phyloP scores from a whole-genome alignment of 73 alveolate genomes.

The Urostyla sp. region DNA sequence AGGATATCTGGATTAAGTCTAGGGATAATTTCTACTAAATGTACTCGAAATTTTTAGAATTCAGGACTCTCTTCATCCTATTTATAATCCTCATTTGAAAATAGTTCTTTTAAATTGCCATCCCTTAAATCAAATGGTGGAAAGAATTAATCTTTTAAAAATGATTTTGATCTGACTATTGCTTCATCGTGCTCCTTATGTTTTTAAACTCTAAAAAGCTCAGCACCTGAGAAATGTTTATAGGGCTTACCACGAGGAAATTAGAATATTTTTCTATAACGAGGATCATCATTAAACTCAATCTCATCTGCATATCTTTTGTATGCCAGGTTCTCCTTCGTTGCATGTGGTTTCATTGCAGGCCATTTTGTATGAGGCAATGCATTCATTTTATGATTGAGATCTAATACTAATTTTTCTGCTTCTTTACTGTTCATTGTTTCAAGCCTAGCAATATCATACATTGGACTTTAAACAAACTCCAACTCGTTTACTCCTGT shows the following conservation, averaged over 20 bases:
- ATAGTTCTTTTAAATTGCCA: neutral
- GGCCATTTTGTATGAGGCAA: too few relatives aligned
- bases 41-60: conserved; percentile 2
- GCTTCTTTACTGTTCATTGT: neutral
- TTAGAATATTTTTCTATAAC: neutral
- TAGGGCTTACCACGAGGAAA: conserved; percentile 52
- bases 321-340: conserved; percentile 30
- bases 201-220: conserved; percentile 25
- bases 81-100: neutral
- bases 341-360: neutral
- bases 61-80: neutral
- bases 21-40: conserved; percentile 37
- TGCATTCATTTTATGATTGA: neutral
- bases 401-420: neutral
- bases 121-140: conserved; percentile 44
- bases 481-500: neutral
- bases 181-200: neutral
- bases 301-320: conserved; percentile 29
- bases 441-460: neutral
- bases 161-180: neutral
- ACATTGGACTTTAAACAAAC: neutral
- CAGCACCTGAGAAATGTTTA: neutral
- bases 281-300: neutral
- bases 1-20: conserved; percentile 35
- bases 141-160: neutral